These are phyloP conservation scores for Hagleromyces aurorensis DNA, from an alignment of 805 yeast species.

Conservation along the genomic window DNA sequence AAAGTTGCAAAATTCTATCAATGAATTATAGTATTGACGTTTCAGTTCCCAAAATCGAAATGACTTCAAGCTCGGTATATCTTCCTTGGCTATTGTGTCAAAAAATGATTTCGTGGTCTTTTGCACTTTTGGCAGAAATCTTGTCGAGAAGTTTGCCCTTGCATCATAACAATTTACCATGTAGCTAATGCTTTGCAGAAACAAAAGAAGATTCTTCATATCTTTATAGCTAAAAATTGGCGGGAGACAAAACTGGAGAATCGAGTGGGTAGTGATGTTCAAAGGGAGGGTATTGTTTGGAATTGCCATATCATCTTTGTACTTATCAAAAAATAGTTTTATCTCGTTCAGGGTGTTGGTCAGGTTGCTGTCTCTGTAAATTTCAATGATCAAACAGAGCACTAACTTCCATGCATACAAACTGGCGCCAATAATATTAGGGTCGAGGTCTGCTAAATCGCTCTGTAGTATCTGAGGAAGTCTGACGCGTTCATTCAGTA, in stretches of 20 bases:
- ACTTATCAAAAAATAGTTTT: constrained; percentile 16
- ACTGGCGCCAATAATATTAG: constrained; percentile 7
- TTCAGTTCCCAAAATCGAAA: constrained; percentile 9
- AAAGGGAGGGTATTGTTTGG: constrained; percentile 11
- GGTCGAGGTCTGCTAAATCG: constrained; percentile 3
- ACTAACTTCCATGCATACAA: constrained; percentile 23
- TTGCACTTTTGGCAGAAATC: constrained; percentile 25
- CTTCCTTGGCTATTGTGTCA: no score
- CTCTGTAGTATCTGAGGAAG: constrained; percentile 7
- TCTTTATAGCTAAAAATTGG: constrained; percentile 20
- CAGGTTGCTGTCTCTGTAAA: constrained; percentile 24
- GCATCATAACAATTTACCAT: constrained; percentile 28
- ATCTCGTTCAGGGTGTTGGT: constrained; percentile 21
- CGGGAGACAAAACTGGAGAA: no score
- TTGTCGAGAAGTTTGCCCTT: constrained; percentile 24
- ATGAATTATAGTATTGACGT: constrained; percentile 11
- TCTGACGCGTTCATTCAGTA: constrained; percentile 12
- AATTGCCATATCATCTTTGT: constrained; percentile 14
- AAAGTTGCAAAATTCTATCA: constrained; percentile 16
- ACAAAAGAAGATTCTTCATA: constrained; percentile 21
- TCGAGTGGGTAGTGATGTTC: no score
- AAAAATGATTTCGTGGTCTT: constrained; percentile 16
- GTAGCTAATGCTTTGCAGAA: constrained; percentile 29
- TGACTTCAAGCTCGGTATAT: no score
- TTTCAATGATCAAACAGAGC: constrained; percentile 15